Conservation (phyloP, 305 asterid species). For the Petunia hybrid region DNA sequence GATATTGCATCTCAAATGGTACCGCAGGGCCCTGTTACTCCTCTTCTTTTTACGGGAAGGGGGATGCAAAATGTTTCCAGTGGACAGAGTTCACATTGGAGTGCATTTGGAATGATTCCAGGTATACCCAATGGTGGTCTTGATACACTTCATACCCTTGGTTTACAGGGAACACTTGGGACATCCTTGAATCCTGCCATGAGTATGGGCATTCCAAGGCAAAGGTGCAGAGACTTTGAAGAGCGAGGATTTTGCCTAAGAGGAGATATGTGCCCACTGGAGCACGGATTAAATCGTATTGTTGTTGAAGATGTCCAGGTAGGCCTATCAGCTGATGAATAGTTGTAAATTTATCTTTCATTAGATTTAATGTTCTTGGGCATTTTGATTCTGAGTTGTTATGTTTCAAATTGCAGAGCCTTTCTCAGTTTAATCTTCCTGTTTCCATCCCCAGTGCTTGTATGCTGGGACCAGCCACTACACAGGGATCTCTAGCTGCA, state of each 20-base stretch:
- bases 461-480: conserved; percentile 72
- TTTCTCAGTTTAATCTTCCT: conserved; percentile 96
- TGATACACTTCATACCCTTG: conserved; percentile 80
- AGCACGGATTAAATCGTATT: conserved; percentile 96
- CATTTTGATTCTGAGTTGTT: conserved; percentile 25
- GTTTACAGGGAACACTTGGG: conserved; percentile 76
- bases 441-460: conserved; percentile 83
- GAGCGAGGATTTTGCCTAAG: conserved; percentile 99
- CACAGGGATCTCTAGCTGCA: conserved; percentile 72
- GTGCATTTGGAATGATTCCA: conserved; percentile 85
- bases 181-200: conserved; percentile 68
- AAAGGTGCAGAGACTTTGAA: conserved; percentile 96
- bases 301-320: conserved; percentile 99
- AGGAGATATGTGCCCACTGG: conserved; percentile 99
- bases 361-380: conserved; percentile 15
- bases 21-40: conserved; percentile 71
- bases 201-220: conserved; percentile 76
- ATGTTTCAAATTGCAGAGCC: conserved; percentile 73
- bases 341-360: not conserved
- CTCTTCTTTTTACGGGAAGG: conserved; percentile 78
- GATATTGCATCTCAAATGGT: conserved; percentile 75
- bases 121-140: conserved; percentile 82
- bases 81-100: conserved; percentile 69
- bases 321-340: conserved; percentile 29
- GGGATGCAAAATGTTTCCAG: conserved; percentile 67